Base-by-base conservation (phyloP, 768 basidiomycete genomes). In the Hygrophorus russula region DNA sequence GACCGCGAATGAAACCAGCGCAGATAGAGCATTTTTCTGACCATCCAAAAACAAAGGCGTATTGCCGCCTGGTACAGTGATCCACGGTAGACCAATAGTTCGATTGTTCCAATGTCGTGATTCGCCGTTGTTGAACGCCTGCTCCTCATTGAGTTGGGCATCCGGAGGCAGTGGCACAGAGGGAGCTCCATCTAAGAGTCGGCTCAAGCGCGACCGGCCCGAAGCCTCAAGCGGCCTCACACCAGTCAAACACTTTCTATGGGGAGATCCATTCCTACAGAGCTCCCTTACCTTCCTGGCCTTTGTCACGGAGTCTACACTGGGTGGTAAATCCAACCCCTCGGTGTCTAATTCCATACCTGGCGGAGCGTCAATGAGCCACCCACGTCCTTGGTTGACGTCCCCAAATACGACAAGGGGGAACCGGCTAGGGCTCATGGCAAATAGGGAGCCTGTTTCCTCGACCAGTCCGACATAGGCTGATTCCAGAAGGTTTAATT, bases 391-490 rank as follows among this genome's bases (percentile, higher is more conserved):
- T 13, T 29, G 32, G 34, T 64, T 57, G 9, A 50, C 47, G 3
- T 61, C 59, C 2, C 76, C 71, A 52, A 89, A 87, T 4, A 74
- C 78, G 46, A 94, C 82, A 8, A 97, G 69, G 0, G 93, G 94
- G 56, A 76, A 97, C 6, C 73, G 73, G 9, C 73, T 68, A 0
- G 86, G 82, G 49, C 84, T 85, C 77, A 97, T 83, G 14, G 87
- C 91, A 52, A 80, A 94, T 1, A 96, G 68, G 33, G 82, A 84
- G 2, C 73, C 78, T 0, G 73, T 75, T 54, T 80, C 77, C 36
- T 76, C 72, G 12, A 91, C 72, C 13, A 85, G 63, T 2, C 91
- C 91, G 14, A 97, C 78, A 56, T 84, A 96, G 1, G 90, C 90
- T 0, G 76, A 71, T 20, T 80, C 72, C 5, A 70, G 61, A 9